Conservation (phyloP, 257 asterid species). For the Knoxia roxburghii region DNA sequence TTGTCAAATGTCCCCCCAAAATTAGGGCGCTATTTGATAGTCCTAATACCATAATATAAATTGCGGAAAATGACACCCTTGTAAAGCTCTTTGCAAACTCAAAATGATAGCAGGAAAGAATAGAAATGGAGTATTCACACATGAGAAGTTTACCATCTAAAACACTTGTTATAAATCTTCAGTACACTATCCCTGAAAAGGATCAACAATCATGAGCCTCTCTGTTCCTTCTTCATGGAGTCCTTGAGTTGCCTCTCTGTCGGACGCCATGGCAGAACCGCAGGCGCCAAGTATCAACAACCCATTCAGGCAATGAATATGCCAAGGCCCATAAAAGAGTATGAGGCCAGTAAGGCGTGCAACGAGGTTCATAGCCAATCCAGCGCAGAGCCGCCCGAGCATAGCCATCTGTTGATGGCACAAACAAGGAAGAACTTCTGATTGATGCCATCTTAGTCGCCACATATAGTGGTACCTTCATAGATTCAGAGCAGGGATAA, state of each 20-base stretch:
- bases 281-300: conserved; percentile 79
- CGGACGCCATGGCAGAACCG: conserved; percentile 59
- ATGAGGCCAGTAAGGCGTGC: conserved; percentile 99
- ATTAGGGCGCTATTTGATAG: too few species aligned
- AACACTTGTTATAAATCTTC: background rate
- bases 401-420: conserved; percentile 82
- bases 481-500: conserved; percentile 2
- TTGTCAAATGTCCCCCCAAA: too few species aligned
- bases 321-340: conserved; percentile 66
- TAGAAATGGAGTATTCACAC: too few species aligned
- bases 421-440: conserved; percentile 78
- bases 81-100: too few species aligned
- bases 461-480: conserved; percentile 85
- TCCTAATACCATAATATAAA: too few species aligned
- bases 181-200: background rate
- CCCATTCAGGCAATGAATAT: conserved; percentile 50
- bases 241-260: conserved; percentile 73
- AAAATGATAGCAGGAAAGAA: too few species aligned
- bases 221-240: conserved; percentile 66
- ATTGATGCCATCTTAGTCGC: conserved; percentile 99
- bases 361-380: conserved; percentile 89
- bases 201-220: background rate
- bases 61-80: too few species aligned
- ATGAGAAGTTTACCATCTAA: too few species aligned
- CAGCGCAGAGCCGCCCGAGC: conserved; percentile 76